Conservation (phyloP, 2,329 filamentous ascomycete genomes). For the Scytalidium sp. region DNA sequence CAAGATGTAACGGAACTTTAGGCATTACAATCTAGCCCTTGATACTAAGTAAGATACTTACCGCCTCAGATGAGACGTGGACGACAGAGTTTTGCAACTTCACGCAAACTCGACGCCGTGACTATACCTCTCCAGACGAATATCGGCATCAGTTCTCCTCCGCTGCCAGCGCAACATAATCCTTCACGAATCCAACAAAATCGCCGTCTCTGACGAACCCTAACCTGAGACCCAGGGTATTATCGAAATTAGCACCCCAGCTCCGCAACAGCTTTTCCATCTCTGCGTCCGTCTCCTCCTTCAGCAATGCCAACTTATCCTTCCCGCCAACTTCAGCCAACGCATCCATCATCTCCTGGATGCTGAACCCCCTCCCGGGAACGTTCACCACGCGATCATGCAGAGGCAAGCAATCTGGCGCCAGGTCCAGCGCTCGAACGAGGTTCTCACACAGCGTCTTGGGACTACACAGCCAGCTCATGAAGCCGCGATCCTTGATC, state of each 20-base stretch:
- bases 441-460: conserved; percentile 51
- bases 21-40: no score
- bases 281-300: conserved; percentile 51
- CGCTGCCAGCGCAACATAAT: conserved; percentile 36
- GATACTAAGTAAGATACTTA: no score
- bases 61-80: no score
- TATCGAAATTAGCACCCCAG: conserved; percentile 58
- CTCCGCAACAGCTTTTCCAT: conserved; percentile 57
- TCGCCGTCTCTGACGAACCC: conserved; percentile 49
- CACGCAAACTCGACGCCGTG: no score
- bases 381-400: conserved; percentile 54
- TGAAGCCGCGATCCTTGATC: conserved; percentile 45
- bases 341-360: conserved; percentile 60
- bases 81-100: no score
- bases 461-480: conserved; percentile 53
- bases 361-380: conserved; percentile 53
- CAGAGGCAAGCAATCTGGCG: conserved; percentile 36
- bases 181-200: conserved; percentile 52
- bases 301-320: conserved; percentile 49
- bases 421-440: conserved; percentile 39
- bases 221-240: conserved; percentile 44
- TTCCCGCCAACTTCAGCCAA: conserved; percentile 52
- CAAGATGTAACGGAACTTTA: no score
- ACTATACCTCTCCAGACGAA: no score
- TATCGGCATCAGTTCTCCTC: not conserved